Evolutionary conservation across 2,329 filamentous ascomycete species (phyloP).

Genomic region (Claviceps sorghi): DNA sequence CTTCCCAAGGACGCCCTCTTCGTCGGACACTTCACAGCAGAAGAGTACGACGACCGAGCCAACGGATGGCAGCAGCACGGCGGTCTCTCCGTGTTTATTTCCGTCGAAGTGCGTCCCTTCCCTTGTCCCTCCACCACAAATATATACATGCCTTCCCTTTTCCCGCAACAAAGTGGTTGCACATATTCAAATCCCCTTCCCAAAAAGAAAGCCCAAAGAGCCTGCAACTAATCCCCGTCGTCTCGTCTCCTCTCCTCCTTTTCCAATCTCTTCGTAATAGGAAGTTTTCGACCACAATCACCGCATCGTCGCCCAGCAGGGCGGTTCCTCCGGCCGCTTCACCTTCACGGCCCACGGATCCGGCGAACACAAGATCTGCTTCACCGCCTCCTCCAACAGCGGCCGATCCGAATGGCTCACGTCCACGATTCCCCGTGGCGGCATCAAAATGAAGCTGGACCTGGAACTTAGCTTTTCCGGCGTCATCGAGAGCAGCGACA

Average conservation of each 20-base stretch:
- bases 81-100: slow-evolving; percentile 72
- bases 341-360: slow-evolving; percentile 89
- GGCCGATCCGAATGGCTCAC: slow-evolving; percentile 59
- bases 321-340: slow-evolving; percentile 64
- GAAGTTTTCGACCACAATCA: slow-evolving; percentile 97
- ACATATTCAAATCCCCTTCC: neutral
- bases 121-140: neutral
- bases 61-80: slow-evolving; percentile 58
- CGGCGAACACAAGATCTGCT: slow-evolving; percentile 94
- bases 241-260: neutral
- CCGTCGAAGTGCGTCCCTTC: slow-evolving; percentile 54
- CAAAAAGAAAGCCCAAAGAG: too few relatives aligned
- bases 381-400: slow-evolving; percentile 65
- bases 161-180: neutral
- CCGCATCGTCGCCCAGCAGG: slow-evolving; percentile 80
- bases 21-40: slow-evolving; percentile 78
- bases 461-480: slow-evolving; percentile 89
- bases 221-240: neutral
- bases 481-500: slow-evolving; percentile 85
- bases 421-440: slow-evolving; percentile 49
- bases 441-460: slow-evolving; percentile 74
- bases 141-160: neutral
- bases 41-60: slow-evolving; percentile 63
- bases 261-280: slow-evolving; percentile 19
- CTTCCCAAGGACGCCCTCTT: slow-evolving; percentile 94